These are phyloP conservation scores for Xylaria sp. DNA, from an alignment of 2,329 filamentous ascomycete genomes.

Conservation along the genomic window DNA sequence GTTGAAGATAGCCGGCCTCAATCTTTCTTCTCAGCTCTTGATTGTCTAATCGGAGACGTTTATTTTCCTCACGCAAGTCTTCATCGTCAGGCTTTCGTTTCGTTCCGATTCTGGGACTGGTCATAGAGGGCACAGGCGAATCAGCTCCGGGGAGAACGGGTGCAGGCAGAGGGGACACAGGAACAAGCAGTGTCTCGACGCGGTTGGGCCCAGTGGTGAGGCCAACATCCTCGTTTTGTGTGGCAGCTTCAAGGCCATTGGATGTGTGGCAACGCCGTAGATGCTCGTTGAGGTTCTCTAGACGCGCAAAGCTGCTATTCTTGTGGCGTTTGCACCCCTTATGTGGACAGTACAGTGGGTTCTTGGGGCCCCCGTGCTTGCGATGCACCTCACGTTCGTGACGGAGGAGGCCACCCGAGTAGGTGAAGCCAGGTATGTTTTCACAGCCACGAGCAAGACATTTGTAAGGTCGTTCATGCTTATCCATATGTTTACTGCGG, in stretches of 20 bases:
- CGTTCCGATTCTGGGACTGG: constrained; percentile 46
- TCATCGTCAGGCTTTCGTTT: constrained; percentile 58
- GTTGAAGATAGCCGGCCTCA: constrained; percentile 34
- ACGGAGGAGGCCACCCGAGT: constrained; percentile 86
- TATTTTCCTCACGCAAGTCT: constrained; percentile 72
- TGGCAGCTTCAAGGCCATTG: constrained; percentile 47
- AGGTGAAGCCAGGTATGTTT: constrained; percentile 93
- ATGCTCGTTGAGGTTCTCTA: constrained; percentile 95
- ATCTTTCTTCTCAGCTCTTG: constrained; percentile 58
- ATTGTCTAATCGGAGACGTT: constrained; percentile 73
- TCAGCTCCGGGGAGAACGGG: background rate
- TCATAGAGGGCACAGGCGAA: background rate
- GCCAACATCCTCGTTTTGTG: constrained; percentile 42
- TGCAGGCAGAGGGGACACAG: constrained; percentile 1
- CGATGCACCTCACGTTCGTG: constrained; percentile 95
- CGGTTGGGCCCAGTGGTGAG: constrained; percentile 18
- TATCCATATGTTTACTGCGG: constrained; percentile 94
- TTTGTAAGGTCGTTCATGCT: constrained; percentile 92
- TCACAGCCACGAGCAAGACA: constrained; percentile 85
- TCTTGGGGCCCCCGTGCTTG: constrained; percentile 88
- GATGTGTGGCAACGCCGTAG: constrained; percentile 82
- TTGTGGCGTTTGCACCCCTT: constrained; percentile 85
- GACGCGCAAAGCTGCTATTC: constrained; percentile 89
- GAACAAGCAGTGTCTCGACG: background rate
- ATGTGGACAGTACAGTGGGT: constrained; percentile 87